phyloP scores from a whole-genome alignment of 2,329 filamentous ascomycete genomes.

The Trichophyton verrucosum region DNA sequence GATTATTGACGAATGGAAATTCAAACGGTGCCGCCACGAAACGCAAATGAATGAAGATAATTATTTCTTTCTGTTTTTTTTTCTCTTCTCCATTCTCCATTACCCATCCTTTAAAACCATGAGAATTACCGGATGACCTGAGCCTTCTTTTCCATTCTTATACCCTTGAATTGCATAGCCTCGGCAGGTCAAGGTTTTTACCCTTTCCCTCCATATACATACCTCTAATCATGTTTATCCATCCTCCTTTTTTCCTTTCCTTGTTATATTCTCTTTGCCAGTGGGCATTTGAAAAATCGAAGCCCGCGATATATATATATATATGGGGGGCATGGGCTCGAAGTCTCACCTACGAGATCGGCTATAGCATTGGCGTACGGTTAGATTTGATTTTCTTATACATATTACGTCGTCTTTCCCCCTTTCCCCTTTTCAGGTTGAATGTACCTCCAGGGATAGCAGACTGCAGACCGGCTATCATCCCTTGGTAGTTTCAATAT shows the following conservation, averaged over 20 bases:
- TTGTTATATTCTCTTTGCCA: neutral
- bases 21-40: neutral
- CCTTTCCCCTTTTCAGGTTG: neutral
- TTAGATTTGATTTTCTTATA: neutral
- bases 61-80: too few relatives aligned
- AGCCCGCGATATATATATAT: neutral
- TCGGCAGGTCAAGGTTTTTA: neutral
- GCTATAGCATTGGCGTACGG: slow-evolving; percentile 3
- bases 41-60: slow-evolving; percentile 1
- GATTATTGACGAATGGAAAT: neutral
- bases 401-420: neutral
- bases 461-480: neutral
- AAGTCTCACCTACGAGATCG: neutral
- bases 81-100: too few relatives aligned
- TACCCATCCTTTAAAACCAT: neutral
- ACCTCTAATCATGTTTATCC: neutral
- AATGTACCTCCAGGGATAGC: too few relatives aligned
- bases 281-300: neutral
- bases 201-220: neutral
- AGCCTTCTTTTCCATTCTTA: neutral
- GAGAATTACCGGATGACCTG: neutral
- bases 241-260: neutral
- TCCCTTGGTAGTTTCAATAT: neutral
- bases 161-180: slow-evolving; percentile 4
- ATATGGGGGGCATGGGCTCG: neutral